A percentile compares a stretch with the other conserved stretches of the same genome.
Evolutionary conservation across 257 asterid species (phyloP).

Genomic region (Salvia hispanica): DNA sequence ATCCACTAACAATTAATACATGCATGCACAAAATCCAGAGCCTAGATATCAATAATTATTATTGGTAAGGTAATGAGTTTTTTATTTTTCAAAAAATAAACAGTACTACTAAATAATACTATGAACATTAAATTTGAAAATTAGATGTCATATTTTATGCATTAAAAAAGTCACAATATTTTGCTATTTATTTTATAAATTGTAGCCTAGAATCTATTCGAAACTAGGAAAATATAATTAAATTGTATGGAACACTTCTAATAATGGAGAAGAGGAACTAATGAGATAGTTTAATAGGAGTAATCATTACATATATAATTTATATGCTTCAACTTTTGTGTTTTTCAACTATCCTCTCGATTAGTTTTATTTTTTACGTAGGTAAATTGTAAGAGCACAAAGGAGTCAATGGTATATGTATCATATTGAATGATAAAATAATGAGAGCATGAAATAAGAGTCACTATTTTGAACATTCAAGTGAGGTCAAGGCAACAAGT

Average conservation of each 20-base stretch:
- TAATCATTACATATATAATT: not conserved
- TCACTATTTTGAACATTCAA: too few species aligned
- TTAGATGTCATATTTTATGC: not conserved
- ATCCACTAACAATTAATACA: conserved; percentile 34
- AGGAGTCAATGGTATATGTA: not conserved
- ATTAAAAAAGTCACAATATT: not conserved
- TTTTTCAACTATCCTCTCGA: not conserved
- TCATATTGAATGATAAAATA: not conserved
- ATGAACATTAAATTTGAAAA: not conserved
- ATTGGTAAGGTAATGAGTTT: not conserved
- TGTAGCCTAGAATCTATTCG: not conserved
- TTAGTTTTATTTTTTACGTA: not conserved
- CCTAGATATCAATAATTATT: conserved; percentile 12
- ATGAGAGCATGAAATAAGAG: too few species aligned
- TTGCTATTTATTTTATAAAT: not conserved
- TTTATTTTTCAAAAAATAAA: not conserved
- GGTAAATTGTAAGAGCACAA: not conserved
- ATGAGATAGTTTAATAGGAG: not conserved
- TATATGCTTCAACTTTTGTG: not conserved
- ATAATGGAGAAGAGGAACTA: not conserved
- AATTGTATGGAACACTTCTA: not conserved
- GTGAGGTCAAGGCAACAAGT: too few species aligned
- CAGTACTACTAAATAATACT: not conserved
- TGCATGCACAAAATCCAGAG: conserved; percentile 31
- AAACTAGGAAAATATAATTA: not conserved